These are phyloP conservation scores for Polymyxa betae DNA, from an alignment of 208 protist species.

Conservation along the genomic window DNA sequence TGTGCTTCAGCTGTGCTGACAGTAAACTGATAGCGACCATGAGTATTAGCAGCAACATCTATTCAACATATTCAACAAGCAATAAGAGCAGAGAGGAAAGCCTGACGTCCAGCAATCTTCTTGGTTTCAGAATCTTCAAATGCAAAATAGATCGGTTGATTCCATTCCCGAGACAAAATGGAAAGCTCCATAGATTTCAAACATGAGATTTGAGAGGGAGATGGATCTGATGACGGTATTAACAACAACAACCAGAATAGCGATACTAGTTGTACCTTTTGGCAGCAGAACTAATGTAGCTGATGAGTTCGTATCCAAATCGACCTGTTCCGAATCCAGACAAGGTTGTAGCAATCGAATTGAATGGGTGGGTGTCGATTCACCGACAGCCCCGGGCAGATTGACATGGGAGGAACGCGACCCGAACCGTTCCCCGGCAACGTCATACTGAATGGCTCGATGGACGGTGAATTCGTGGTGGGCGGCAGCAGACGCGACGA, in stretches of 20 bases:
- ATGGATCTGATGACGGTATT: background rate
- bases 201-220: background rate
- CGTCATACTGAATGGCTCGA: slow-evolving; percentile 16
- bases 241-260: background rate
- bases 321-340: background rate
- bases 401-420: background rate
- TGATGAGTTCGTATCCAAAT: background rate
- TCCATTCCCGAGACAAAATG: slow-evolving; percentile 6
- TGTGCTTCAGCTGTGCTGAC: background rate
- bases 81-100: background rate
- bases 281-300: background rate
- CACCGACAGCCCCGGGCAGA: background rate
- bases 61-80: background rate
- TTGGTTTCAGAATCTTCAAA: background rate
- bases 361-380: background rate
- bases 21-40: slow-evolving; percentile 15
- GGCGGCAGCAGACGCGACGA: background rate
- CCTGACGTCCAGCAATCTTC: background rate
- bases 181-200: background rate
- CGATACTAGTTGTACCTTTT: background rate
- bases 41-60: background rate
- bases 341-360: background rate
- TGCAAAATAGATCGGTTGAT: slow-evolving; percentile 7
- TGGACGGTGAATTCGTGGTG: slow-evolving; percentile 2
- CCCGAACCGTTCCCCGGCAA: slow-evolving; percentile 3